Conservation (phyloP, 2,329 filamentous ascomycete genomes). For the Cytospora piceicola region DNA sequence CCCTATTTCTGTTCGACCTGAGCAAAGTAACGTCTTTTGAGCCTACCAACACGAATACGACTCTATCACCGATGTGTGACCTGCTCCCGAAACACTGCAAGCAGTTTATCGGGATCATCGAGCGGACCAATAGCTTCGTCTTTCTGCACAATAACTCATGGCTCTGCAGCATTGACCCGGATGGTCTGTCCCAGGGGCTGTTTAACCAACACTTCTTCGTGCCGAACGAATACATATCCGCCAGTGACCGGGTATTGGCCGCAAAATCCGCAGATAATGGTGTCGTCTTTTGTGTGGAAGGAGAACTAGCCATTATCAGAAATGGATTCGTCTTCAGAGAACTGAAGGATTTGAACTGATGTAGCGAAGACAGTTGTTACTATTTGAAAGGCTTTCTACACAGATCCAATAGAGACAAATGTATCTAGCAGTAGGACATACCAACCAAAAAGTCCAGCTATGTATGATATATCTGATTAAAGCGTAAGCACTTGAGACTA, state of each 20-base stretch:
- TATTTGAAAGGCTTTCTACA: no score
- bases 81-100: constrained; percentile 17
- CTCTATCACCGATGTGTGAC: constrained; percentile 3
- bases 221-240: constrained; percentile 31
- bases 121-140: constrained; percentile 23
- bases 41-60: not conserved
- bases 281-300: constrained; percentile 31
- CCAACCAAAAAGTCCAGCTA: no score
- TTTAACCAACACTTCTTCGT: constrained; percentile 33
- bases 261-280: constrained; percentile 31
- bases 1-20: constrained; percentile 26
- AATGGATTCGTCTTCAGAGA: constrained; percentile 23
- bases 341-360: not conserved
- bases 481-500: no score
- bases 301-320: constrained; percentile 31
- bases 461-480: no score
- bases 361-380: not conserved
- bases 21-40: not conserved
- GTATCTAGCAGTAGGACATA: no score
- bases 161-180: constrained; percentile 27
- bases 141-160: constrained; percentile 33
- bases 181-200: constrained; percentile 4
- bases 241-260: constrained; percentile 37
- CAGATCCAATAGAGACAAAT: no score
- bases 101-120: constrained; percentile 30